Percentiles rank a stretch among this genome's conserved stretches.
These are phyloP conservation scores for Suhomyces emberorum DNA, from an alignment of 805 yeast species.

Conservation along the genomic window DNA sequence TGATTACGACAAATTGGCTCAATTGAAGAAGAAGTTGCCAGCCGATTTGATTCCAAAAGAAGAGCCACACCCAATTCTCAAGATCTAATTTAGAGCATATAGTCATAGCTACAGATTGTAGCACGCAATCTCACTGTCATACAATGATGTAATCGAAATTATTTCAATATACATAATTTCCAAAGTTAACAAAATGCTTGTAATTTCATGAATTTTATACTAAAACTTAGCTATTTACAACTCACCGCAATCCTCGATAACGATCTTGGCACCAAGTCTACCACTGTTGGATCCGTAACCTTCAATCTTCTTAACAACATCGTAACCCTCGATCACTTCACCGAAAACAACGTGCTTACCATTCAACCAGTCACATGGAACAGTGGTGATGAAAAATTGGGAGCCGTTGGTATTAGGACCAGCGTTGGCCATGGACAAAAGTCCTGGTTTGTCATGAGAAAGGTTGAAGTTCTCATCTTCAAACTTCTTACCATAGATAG, in stretches of 20 bases:
- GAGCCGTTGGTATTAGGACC: constrained; percentile 94
- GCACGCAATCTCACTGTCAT: no score
- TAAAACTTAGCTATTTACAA: constrained; percentile 10
- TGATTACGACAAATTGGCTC: constrained; percentile 71
- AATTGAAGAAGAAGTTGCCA: constrained; percentile 50
- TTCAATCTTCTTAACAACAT: constrained; percentile 24
- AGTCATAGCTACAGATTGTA: not conserved
- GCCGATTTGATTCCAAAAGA: constrained; percentile 36
- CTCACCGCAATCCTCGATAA: constrained; percentile 28
- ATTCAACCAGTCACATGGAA: constrained; percentile 27
- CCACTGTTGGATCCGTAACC: constrained; percentile 22
- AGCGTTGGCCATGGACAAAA: constrained; percentile 88
- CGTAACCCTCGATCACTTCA: constrained; percentile 24
- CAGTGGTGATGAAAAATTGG: constrained; percentile 85
- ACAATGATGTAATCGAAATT: no score
- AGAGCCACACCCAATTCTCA: constrained; percentile 30
- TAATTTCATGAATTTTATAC: no score
- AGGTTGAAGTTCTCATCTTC: constrained; percentile 66
- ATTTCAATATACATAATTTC: no score
- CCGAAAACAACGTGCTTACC: constrained; percentile 27
- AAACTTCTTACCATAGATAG: constrained; percentile 71
- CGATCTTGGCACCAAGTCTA: constrained; percentile 14
- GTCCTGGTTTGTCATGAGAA: constrained; percentile 76
- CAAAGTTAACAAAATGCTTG: no score
- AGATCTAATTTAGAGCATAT: constrained; percentile 21